These are phyloP conservation scores for Fusarium sp. DNA, from an alignment of 2,329 filamentous ascomycete species.

Conservation along the genomic window DNA sequence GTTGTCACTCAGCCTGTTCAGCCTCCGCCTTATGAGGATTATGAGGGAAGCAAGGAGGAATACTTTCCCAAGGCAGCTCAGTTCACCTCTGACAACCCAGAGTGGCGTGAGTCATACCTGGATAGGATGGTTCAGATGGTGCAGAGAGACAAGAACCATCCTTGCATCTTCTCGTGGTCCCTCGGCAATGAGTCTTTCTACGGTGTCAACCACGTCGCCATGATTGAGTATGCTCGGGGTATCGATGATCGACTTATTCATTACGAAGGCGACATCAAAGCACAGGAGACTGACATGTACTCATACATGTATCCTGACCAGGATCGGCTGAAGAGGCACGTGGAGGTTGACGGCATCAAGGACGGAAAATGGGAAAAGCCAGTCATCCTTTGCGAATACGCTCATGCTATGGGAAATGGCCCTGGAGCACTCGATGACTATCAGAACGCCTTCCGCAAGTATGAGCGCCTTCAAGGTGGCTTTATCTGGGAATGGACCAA, in stretches of 20 bases:
- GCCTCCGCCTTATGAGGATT: constrained; percentile 8
- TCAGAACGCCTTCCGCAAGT: not conserved
- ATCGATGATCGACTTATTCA: constrained; percentile 11
- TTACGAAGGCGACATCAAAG: constrained; percentile 17
- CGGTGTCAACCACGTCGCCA: constrained; percentile 3
- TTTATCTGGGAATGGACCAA: constrained; percentile 26
- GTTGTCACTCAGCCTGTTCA: constrained; percentile 10
- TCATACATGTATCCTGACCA: constrained; percentile 19
- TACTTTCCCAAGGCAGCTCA: constrained; percentile 16
- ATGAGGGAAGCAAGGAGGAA: constrained; percentile 17
- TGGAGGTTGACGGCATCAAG: not conserved
- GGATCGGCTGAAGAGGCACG: constrained; percentile 4
- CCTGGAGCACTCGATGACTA: constrained; percentile 4
- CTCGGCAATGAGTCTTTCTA: constrained; percentile 15
- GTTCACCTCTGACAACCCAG: constrained; percentile 9
- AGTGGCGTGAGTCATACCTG: not conserved
- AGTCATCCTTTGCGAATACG: constrained; percentile 12
- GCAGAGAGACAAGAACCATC: constrained; percentile 15
- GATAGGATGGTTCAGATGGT: constrained; percentile 15
- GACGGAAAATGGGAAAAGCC: constrained; percentile 11
- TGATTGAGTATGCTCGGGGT: constrained; percentile 15
- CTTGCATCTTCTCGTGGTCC: constrained; percentile 14
- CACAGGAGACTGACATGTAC: constrained; percentile 17
- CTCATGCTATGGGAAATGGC: constrained; percentile 4
- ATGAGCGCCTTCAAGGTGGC: constrained; percentile 6